Percentiles rank a stretch among this genome's conserved stretches.
phyloP scores from a whole-genome alignment of 225 moss, liverwort and hornwort genomes.

The Pleurozium schreberi region DNA sequence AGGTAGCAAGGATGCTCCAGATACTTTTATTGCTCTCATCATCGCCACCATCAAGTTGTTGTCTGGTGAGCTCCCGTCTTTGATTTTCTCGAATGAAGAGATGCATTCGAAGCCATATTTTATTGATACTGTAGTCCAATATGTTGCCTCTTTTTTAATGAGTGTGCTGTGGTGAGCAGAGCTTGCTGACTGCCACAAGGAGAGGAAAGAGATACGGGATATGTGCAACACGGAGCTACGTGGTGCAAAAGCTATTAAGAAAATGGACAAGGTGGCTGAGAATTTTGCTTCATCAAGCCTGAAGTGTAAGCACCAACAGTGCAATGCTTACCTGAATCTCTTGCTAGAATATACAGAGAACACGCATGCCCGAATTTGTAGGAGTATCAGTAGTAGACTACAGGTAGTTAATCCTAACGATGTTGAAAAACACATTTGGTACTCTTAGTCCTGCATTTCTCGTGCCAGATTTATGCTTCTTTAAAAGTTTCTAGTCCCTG shows the following conservation, averaged over 20 bases:
- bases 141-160: not conserved
- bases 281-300: slow-evolving; percentile 21
- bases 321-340: not conserved
- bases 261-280: not conserved
- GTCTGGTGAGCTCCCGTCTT: slow-evolving; percentile 45
- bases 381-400: not conserved
- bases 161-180: slow-evolving; percentile 32
- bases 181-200: slow-evolving; percentile 59
- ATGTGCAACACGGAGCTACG: slow-evolving; percentile 7
- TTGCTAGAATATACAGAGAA: not conserved
- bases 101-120: not conserved
- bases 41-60: slow-evolving; percentile 81
- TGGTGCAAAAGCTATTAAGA: not conserved
- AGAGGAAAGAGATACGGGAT: slow-evolving; percentile 31
- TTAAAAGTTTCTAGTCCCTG: not conserved
- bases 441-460: not conserved
- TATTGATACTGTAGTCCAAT: not conserved
- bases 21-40: slow-evolving; percentile 82
- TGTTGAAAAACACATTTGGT: not conserved
- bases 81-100: not conserved
- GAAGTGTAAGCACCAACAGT: slow-evolving; percentile 17
- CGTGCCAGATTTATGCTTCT: not conserved
- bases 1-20: slow-evolving; percentile 57
- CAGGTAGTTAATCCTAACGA: not conserved
- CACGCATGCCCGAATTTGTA: not conserved